Evolutionary conservation across 2,329 filamentous ascomycete species (phyloP).

Genomic region (Colletotrichum musae): DNA sequence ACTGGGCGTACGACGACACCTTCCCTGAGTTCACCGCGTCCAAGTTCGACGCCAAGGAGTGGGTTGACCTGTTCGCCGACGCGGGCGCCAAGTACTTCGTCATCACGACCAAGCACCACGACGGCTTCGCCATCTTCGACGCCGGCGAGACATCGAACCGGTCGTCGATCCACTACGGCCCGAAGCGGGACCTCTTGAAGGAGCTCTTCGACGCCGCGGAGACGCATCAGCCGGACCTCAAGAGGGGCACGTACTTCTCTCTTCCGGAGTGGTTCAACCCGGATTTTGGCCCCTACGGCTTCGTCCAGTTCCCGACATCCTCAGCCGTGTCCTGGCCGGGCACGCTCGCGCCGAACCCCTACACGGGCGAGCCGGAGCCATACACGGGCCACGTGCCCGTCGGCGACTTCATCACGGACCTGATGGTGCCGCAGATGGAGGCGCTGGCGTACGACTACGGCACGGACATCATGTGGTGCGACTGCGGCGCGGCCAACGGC

Average conservation of each 20-base stretch:
- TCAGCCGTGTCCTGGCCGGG: slow-evolving; percentile 51
- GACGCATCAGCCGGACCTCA: slow-evolving; percentile 20
- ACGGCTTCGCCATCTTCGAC: slow-evolving; percentile 63
- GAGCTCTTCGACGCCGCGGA: slow-evolving; percentile 57
- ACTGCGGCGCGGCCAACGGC: slow-evolving; percentile 59
- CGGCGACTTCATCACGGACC: slow-evolving; percentile 57
- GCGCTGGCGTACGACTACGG: slow-evolving; percentile 58
- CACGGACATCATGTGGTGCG: slow-evolving; percentile 66
- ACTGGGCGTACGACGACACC: slow-evolving; percentile 70
- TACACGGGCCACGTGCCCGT: slow-evolving; percentile 59
- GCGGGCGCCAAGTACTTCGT: slow-evolving; percentile 67
- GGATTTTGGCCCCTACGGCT: slow-evolving; percentile 59
- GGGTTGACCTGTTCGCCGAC: slow-evolving; percentile 67
- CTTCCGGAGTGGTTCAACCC: slow-evolving; percentile 67
- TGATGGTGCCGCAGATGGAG: slow-evolving; percentile 63
- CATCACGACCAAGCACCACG: slow-evolving; percentile 62
- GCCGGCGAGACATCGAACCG: slow-evolving; percentile 55
- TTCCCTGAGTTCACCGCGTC: slow-evolving; percentile 67
- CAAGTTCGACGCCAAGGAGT: slow-evolving; percentile 64
- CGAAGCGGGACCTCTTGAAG: slow-evolving; percentile 44
- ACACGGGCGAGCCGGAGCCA: slow-evolving; percentile 56
- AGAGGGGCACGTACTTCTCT: slow-evolving; percentile 63
- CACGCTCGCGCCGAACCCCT: slow-evolving; percentile 53
- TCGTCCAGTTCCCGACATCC: slow-evolving; percentile 54
- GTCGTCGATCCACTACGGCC: slow-evolving; percentile 57